These are phyloP conservation scores for Colletotrichum neosansevieriae DNA, from an alignment of 2,329 filamentous ascomycete genomes.

Conservation along the genomic window DNA sequence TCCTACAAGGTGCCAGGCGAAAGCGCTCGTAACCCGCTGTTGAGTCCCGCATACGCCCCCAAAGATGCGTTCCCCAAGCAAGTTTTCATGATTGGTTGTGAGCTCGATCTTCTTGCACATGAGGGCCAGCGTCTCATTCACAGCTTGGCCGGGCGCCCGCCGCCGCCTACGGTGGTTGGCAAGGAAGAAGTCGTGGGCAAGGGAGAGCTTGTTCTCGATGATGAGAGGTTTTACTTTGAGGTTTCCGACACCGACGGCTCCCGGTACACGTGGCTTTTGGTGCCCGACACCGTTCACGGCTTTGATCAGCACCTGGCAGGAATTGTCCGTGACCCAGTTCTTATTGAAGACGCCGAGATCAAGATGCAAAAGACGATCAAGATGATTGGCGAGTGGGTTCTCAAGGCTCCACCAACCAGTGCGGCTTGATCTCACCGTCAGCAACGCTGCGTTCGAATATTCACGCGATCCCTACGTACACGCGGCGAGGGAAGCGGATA, in stretches of 20 bases:
- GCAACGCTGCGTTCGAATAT: neutral
- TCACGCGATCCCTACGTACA: neutral
- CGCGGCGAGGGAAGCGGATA: neutral
- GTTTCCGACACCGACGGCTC: conserved; percentile 39
- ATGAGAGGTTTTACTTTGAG: conserved; percentile 48
- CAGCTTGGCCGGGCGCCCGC: conserved; percentile 48
- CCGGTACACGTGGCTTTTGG: conserved; percentile 48
- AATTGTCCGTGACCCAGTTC: conserved; percentile 41
- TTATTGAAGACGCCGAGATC: conserved; percentile 43
- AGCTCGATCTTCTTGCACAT: conserved; percentile 54
- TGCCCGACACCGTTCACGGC: conserved; percentile 49
- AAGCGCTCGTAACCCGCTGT: conserved; percentile 47
- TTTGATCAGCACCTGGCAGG: conserved; percentile 45
- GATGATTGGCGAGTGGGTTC: conserved; percentile 46
- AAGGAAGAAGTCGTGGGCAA: conserved; percentile 42
- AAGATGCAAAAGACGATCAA: conserved; percentile 46
- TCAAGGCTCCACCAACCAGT: conserved; percentile 28
- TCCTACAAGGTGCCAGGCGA: conserved; percentile 48
- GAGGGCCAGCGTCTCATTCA: conserved; percentile 56
- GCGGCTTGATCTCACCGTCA: neutral
- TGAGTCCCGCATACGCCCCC: conserved; percentile 50
- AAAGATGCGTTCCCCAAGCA: conserved; percentile 49
- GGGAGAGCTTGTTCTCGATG: conserved; percentile 44
- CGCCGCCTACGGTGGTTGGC: conserved; percentile 47
- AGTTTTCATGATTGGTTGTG: conserved; percentile 53